Percentiles rank a stretch among this genome's conserved stretches.
Evolutionary conservation across 306 rosid species (phyloP).

Genomic region (Abrus precatorius): DNA sequence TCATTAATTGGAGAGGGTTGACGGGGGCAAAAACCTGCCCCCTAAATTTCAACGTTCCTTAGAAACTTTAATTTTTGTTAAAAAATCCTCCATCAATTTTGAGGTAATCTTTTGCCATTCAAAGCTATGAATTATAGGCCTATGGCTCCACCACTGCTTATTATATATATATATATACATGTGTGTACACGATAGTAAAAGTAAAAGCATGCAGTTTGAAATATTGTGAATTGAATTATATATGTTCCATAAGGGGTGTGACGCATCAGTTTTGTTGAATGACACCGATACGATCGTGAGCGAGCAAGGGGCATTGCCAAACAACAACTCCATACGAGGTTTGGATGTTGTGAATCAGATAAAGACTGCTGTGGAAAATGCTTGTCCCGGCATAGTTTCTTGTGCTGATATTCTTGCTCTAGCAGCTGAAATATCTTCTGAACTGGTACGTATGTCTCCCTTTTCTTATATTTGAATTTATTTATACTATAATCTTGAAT

Average conservation of each 20-base stretch:
- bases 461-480: background rate
- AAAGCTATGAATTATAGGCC: background rate
- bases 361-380: constrained; percentile 57
- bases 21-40: too few species aligned
- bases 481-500: background rate
- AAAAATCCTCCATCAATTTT: too few species aligned
- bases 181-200: background rate
- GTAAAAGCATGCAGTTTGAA: background rate
- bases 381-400: constrained; percentile 63
- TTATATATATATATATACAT: background rate
- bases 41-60: too few species aligned
- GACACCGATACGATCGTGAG: constrained; percentile 55
- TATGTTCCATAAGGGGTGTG: constrained; percentile 60
- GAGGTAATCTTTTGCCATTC: too few species aligned
- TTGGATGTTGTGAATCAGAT: constrained; percentile 64
- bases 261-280: constrained; percentile 66
- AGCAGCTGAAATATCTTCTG: constrained; percentile 57
- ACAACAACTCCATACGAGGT: constrained; percentile 65
- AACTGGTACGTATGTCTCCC: constrained; percentile 40
- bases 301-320: constrained; percentile 56
- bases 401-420: constrained; percentile 72
- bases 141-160: background rate
- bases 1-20: too few species aligned
- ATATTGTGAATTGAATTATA: background rate
- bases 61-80: too few species aligned